These are phyloP conservation scores for Colletotrichum abscissum DNA, from an alignment of 2,329 filamentous ascomycete species.

Conservation along the genomic window DNA sequence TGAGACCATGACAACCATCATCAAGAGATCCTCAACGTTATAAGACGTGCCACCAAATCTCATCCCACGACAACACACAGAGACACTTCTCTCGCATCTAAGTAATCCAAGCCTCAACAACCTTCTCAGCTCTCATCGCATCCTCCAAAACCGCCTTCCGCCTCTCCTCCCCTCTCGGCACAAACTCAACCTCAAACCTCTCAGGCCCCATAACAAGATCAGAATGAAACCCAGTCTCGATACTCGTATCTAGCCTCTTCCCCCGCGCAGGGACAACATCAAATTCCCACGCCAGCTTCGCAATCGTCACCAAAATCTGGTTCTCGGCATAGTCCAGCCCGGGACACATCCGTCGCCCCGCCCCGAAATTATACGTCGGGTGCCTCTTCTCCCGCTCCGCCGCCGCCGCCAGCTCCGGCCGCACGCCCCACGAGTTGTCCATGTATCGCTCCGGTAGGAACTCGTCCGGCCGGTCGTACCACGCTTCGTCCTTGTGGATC, in stretches of 20 bases:
- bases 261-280: constrained; percentile 41
- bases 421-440: constrained; percentile 29
- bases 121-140: not conserved
- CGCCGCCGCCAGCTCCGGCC: constrained; percentile 5
- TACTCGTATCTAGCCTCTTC: constrained; percentile 38
- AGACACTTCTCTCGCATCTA: not conserved
- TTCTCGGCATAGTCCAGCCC: constrained; percentile 61
- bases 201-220: constrained; percentile 37
- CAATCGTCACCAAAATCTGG: constrained; percentile 51
- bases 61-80: no score
- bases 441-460: constrained; percentile 44
- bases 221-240: constrained; percentile 41
- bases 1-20: no score
- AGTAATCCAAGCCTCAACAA: not conserved
- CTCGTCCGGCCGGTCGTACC: constrained; percentile 40
- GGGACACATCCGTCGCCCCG: constrained; percentile 59
- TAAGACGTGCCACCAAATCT: no score
- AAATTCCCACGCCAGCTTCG: constrained; percentile 62
- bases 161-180: constrained; percentile 36
- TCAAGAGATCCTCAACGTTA: no score
- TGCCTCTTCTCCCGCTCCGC: constrained; percentile 34
- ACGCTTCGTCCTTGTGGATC: constrained; percentile 39
- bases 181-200: constrained; percentile 37
- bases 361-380: constrained; percentile 56
- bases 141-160: constrained; percentile 33